A percentile compares a stretch with the other conserved stretches of the same genome.
These are phyloP conservation scores for Pinus taeda DNA, from an alignment of 75 land plant genomes.

Conservation along the genomic window DNA sequence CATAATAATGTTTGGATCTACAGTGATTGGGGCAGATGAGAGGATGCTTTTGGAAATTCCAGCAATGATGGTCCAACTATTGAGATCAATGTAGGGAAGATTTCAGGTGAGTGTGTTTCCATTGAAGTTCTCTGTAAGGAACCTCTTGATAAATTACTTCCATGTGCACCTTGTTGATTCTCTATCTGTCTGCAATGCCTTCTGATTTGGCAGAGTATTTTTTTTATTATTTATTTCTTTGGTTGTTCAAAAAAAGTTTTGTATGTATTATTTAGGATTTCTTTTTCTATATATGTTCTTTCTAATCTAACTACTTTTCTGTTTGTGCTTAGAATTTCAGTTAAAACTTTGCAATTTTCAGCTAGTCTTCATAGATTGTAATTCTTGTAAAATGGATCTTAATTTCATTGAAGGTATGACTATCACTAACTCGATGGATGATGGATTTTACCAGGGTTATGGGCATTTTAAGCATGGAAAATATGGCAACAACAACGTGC, in stretches of 20 bases:
- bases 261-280: not conserved
- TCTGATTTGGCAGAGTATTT: not conserved
- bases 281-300: not conserved
- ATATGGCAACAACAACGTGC: too few species aligned
- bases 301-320: not conserved
- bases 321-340: too few species aligned
- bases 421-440: too few species aligned
- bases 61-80: conserved; percentile 84
- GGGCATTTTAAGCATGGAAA: too few species aligned
- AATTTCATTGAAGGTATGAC: too few species aligned
- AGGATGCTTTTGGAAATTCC: conserved; percentile 82
- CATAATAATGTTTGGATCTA: conserved; percentile 36
- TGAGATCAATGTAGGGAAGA: conserved; percentile 65
- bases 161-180: not conserved
- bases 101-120: conserved; percentile 67
- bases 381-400: not conserved
- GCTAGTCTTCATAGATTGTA: not conserved
- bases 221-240: not conserved
- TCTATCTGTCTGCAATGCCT: not conserved
- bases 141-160: too few species aligned
- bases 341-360: too few species aligned
- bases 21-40: conserved; percentile 67
- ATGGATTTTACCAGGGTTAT: too few species aligned
- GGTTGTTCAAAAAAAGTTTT: not conserved
- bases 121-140: too few species aligned